phyloP scores from a whole-genome alignment of 73 alveolate genomes.

The Blepharisma japonicum region DNA sequence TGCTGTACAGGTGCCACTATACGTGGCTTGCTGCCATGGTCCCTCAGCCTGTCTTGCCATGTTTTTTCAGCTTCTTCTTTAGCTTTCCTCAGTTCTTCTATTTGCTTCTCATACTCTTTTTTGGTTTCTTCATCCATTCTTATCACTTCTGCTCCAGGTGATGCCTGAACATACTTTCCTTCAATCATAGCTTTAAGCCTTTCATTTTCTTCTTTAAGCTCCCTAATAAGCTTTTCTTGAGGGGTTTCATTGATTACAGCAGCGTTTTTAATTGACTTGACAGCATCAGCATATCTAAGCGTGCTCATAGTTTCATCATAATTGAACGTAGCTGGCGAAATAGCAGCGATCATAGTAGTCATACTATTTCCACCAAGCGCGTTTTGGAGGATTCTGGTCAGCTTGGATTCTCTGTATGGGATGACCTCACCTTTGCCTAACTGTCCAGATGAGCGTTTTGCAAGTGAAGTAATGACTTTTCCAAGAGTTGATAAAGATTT shows the following conservation, averaged over 20 bases:
- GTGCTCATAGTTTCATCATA: constrained; percentile 98
- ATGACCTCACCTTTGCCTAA: constrained; percentile 76
- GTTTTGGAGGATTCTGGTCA: constrained; percentile 97
- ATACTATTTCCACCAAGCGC: constrained; percentile 98
- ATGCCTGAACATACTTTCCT: constrained; percentile 65
- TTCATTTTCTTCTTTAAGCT: constrained; percentile 76
- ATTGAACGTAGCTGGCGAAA: constrained; percentile 97
- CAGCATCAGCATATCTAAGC: constrained; percentile 97
- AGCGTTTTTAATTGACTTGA: constrained; percentile 83
- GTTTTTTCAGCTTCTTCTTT: constrained; percentile 59
- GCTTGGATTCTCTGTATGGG: constrained; percentile 97
- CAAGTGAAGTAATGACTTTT: constrained; percentile 82
- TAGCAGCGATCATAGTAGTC: constrained; percentile 98
- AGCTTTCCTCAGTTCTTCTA: constrained; percentile 44
- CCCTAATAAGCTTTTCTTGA: constrained; percentile 71
- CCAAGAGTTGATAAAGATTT: constrained; percentile 94
- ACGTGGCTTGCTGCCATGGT: constrained; percentile 52
- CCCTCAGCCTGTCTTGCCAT: constrained; percentile 45
- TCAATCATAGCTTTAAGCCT: constrained; percentile 74
- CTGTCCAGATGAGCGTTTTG: constrained; percentile 88
- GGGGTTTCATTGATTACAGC: constrained; percentile 93
- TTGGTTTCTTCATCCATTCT: constrained; percentile 58
- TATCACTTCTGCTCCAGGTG: constrained; percentile 49
- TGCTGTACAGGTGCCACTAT: constrained; percentile 52
- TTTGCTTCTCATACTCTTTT: constrained; percentile 65